These are phyloP conservation scores for Suillus spraguei DNA, from an alignment of 768 basidiomycete genomes.

Conservation along the genomic window DNA sequence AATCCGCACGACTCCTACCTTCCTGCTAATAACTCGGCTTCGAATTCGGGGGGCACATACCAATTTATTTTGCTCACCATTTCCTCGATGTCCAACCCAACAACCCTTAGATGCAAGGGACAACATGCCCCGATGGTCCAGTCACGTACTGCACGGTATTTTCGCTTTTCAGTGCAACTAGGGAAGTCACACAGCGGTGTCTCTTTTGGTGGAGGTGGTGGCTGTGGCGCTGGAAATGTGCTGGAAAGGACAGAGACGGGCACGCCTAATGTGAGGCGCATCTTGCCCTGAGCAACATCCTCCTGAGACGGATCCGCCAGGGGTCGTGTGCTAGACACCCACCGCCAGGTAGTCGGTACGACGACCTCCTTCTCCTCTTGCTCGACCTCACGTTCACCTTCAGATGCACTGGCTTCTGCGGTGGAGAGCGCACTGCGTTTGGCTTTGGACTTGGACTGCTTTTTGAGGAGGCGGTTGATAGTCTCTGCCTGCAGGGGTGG, in stretches of 20 bases:
- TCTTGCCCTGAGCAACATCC: slow-evolving; percentile 19
- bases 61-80: no score
- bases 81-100: no score
- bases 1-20: no score
- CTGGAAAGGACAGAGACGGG: slow-evolving; percentile 39
- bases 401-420: slow-evolving; percentile 42
- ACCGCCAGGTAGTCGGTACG: slow-evolving; percentile 65
- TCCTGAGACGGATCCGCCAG: slow-evolving; percentile 6
- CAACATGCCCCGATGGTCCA: no score
- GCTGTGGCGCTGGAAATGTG: slow-evolving; percentile 11
- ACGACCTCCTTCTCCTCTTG: slow-evolving; percentile 41
- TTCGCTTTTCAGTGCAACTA: no score
- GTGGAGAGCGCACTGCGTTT: slow-evolving; percentile 56
- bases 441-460: slow-evolving; percentile 70
- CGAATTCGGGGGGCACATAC: no score
- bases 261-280: slow-evolving; percentile 58
- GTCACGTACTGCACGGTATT: no score
- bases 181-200: no score
- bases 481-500: slow-evolving; percentile 65
- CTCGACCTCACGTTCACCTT: slow-evolving; percentile 28
- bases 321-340: slow-evolving; percentile 61
- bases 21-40: no score
- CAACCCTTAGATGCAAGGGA: no score
- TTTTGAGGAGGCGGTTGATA: slow-evolving; percentile 86
- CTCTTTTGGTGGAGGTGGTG: not conserved